A percentile compares a stretch with the other conserved stretches of the same genome.
Conservation (phyloP, 805 yeast genomes). For the Debaryomyces tyrocola region DNA sequence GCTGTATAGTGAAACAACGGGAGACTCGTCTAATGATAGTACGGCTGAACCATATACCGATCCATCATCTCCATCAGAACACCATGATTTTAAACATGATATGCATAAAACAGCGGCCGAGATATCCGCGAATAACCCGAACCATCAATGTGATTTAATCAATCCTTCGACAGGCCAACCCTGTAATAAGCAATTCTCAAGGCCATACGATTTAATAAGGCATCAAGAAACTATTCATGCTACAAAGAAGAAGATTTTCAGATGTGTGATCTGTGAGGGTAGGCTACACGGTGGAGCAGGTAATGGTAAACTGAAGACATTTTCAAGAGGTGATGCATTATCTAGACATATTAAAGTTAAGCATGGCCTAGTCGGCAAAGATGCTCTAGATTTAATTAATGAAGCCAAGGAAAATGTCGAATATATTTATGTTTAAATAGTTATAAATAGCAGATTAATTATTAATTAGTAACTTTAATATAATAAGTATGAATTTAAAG, state of each 20-base stretch:
- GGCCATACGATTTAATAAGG: conserved; percentile 52
- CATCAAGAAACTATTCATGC: conserved; percentile 53
- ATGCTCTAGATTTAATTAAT: conserved; percentile 69
- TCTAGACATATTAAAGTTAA: conserved; percentile 67
- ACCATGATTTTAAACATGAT: background rate
- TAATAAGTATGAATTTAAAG: too few species aligned
- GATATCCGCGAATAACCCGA: conserved; percentile 33
- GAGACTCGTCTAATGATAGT: background rate
- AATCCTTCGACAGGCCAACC: conserved; percentile 62
- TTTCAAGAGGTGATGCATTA: conserved; percentile 47
- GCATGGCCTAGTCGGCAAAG: conserved; percentile 69
- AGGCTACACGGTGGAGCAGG: conserved; percentile 48
- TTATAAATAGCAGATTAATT: background rate
- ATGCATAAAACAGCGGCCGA: conserved; percentile 28
- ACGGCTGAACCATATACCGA: background rate
- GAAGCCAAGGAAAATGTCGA: conserved; percentile 79
- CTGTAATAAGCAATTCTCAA: conserved; percentile 79
- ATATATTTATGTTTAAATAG: conserved; percentile 35
- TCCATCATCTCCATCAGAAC: background rate
- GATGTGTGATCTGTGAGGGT: conserved; percentile 49
- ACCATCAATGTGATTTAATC: conserved; percentile 58
- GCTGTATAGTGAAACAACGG: background rate
- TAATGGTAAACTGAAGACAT: conserved; percentile 50
- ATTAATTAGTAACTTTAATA: too few species aligned
- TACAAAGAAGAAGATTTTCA: conserved; percentile 42